Percentiles rank a stretch among this genome's conserved stretches.
Conservation (phyloP, 1,284 basidiomycete species). For the Mycosarcoma mackinlayi region DNA sequence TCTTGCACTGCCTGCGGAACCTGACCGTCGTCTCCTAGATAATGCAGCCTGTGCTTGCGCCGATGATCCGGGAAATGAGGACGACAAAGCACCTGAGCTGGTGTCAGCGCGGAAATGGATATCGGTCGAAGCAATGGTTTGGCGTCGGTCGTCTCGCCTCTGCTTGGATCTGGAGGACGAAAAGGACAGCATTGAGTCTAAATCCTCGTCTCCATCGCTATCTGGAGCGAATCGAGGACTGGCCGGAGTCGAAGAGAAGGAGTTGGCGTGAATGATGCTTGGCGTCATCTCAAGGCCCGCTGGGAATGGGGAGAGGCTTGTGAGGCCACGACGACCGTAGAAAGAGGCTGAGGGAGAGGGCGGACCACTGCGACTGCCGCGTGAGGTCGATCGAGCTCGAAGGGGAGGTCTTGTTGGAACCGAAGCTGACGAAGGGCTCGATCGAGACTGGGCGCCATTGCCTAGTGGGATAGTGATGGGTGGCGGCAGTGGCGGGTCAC, state of each 20-base stretch:
- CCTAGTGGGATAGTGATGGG: slow-evolving; percentile 37
- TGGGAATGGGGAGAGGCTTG: slow-evolving; percentile 39
- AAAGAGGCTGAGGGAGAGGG: slow-evolving; percentile 47
- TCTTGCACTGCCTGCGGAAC: slow-evolving; percentile 30
- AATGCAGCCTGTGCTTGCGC: slow-evolving; percentile 18
- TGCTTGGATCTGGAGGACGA: slow-evolving; percentile 37
- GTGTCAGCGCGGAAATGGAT: slow-evolving; percentile 1
- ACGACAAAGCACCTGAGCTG: background rate
- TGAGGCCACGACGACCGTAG: slow-evolving; percentile 41
- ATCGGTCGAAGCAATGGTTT: slow-evolving; percentile 15
- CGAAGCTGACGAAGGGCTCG: slow-evolving; percentile 21
- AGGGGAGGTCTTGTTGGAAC: slow-evolving; percentile 12
- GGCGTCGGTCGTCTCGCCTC: slow-evolving; percentile 29
- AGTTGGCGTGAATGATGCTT: slow-evolving; percentile 18
- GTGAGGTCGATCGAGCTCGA: slow-evolving; percentile 28
- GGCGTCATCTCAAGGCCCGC: slow-evolving; percentile 45
- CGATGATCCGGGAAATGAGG: slow-evolving; percentile 14
- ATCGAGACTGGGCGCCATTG: background rate
- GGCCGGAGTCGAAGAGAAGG: slow-evolving; percentile 24
- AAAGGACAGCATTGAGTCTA: slow-evolving; percentile 29
- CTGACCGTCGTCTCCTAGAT: slow-evolving; percentile 24
- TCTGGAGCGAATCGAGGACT: slow-evolving; percentile 41
- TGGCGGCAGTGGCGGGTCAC: slow-evolving; percentile 39
- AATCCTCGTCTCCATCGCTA: slow-evolving; percentile 40
- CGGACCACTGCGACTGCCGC: slow-evolving; percentile 47